Evolutionary conservation across 73 alveolate species (phyloP).

Genomic region (Uronychia setigera): DNA sequence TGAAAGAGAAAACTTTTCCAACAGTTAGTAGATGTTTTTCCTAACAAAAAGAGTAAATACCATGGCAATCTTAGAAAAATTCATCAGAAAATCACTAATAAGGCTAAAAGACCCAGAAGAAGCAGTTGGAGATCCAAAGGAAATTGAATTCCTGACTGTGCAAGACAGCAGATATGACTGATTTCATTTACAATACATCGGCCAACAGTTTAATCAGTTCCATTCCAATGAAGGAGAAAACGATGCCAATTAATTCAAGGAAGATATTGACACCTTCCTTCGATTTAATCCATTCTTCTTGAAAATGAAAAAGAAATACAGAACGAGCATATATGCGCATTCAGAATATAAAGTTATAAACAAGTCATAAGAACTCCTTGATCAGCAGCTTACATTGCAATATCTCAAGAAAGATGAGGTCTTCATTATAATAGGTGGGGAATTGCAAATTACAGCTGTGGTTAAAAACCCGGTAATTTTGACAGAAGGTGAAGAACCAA

Average conservation of each 20-base stretch:
- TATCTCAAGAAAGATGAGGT: not conserved
- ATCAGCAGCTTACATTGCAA: not conserved
- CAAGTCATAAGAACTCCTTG: not conserved
- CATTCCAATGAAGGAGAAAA: not conserved
- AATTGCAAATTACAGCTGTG: not conserved
- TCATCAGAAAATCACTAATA: not conserved
- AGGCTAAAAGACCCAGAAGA: not conserved
- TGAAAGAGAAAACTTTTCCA: not conserved
- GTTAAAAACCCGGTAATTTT: no score
- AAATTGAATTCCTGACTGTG: not conserved
- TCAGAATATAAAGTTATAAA: not conserved
- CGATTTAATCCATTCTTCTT: not conserved
- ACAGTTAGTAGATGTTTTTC: not conserved
- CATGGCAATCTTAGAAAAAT: constrained; percentile 1
- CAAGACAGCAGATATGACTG: not conserved
- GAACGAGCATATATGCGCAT: not conserved
- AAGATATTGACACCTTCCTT: not conserved
- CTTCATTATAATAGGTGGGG: not conserved
- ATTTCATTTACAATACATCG: not conserved
- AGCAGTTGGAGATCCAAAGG: not conserved
- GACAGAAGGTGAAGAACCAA: no score
- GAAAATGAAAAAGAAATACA: not conserved
- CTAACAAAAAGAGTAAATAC: constrained; percentile 1
- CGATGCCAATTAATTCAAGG: not conserved
- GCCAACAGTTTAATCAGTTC: no score